Base-by-base conservation (phyloP, 2,329 filamentous ascomycete species). In the Pestalotiopsis sp. region DNA sequence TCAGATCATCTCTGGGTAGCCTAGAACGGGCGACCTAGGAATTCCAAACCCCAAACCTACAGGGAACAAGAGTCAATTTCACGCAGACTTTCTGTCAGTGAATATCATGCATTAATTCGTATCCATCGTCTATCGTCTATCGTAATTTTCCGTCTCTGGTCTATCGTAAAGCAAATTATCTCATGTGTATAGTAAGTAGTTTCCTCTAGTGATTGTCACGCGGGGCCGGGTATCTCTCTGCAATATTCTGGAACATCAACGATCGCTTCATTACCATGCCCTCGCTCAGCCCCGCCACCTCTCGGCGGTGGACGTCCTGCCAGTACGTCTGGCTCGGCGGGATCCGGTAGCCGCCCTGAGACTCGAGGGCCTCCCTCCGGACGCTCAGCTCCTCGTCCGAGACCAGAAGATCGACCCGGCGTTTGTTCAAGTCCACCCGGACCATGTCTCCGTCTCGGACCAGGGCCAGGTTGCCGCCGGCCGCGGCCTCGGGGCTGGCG, bases 401-500 rank as follows among this genome's bases (percentile, higher is more conserved):
- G 2, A 86, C 68, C 59, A 87, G 74, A 59, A 87, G 80, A 66
- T 87, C 81, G 2, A 87, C 85, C 2, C 80, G 79, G 7, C 85
- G 79, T 72, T 82, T 82, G 67, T 75, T 81, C 67, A 88, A 74
- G 70, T 88, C 86, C 5, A 88, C 83, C 3, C 86, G 77, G 23
- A 88, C 71, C 61, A 75, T 75, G 72, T 88, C 86, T 2, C 86
- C 85, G 72, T 87, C 82, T 14, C 75, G 75, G 23, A 88, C 74
- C 23, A 88, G 78, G 3, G 83, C 85, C 23, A 88, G 77, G 66
- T 87, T 87, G 1, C 86, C 86, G 7, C 85, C 85, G 11, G 83
- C 84, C 1, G 85, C 85, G 13, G 86, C 86, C 74, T 88, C 86
- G 7, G 86, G 86, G 59, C 82, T 85, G 1, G 85, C 86, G 69